phyloP scores from a whole-genome alignment of 2,329 filamentous ascomycete species.

The Fusarium pseudoanthophilum region DNA sequence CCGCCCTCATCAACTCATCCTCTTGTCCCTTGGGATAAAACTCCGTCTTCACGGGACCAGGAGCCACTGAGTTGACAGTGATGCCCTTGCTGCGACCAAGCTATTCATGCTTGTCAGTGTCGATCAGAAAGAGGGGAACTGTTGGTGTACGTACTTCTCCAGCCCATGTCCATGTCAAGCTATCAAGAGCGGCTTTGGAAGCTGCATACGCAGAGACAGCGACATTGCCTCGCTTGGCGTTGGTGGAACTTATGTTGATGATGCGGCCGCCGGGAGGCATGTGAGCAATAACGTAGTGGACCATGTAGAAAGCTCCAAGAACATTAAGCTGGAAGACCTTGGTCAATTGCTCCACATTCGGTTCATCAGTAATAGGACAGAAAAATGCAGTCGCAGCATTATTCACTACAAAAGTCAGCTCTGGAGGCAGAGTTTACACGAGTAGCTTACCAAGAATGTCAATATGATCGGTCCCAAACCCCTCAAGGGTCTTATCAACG shows the following conservation, averaged over 20 bases:
- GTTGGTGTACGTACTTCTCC: conserved; percentile 41
- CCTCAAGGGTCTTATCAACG: conserved; percentile 49
- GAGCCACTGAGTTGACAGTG: conserved; percentile 56
- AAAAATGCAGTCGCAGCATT: conserved; percentile 48
- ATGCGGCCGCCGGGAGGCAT: conserved; percentile 50
- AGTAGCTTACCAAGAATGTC: conserved; percentile 53
- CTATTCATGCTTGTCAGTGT: conserved; percentile 5
- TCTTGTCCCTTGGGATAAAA: conserved; percentile 26
- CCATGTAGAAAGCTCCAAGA: conserved; percentile 49
- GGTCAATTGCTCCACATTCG: conserved; percentile 40
- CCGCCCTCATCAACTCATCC: conserved; percentile 30
- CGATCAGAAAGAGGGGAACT: background rate
- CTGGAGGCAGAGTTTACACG: rapidly evolving
- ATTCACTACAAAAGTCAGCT: conserved; percentile 46
- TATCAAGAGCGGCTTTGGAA: conserved; percentile 50
- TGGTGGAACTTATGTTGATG: conserved; percentile 41
- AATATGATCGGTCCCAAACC: conserved; percentile 50
- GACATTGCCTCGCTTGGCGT: conserved; percentile 29
- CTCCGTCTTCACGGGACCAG: conserved; percentile 54
- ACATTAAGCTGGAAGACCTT: conserved; percentile 50
- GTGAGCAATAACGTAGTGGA: conserved; percentile 48
- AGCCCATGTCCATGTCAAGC: conserved; percentile 49
- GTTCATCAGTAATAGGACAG: conserved; percentile 32
- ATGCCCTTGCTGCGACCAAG: conserved; percentile 53
- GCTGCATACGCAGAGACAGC: conserved; percentile 34